Percentiles rank a stretch among this genome's conserved stretches.
Evolutionary conservation across 2,329 filamentous ascomycete species (phyloP).

Genomic region (Colletotrichum sp.): DNA sequence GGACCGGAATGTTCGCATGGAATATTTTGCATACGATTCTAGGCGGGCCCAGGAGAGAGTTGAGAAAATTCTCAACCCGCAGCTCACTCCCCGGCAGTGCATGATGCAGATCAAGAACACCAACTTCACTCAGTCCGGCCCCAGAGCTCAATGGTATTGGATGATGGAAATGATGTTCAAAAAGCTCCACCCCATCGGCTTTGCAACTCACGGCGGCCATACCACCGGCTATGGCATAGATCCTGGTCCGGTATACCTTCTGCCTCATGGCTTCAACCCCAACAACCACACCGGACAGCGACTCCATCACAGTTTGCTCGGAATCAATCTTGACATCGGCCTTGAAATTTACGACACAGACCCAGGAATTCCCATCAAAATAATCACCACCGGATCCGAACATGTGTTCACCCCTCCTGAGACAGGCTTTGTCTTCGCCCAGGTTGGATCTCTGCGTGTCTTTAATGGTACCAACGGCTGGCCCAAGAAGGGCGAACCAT

Average conservation of each 20-base stretch:
- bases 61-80: background rate
- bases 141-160: background rate
- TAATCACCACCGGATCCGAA: fast-evolving
- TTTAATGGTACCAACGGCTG: background rate
- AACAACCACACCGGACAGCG: background rate
- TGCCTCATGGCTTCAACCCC: background rate
- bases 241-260: background rate
- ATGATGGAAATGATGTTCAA: background rate
- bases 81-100: background rate
- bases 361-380: background rate
- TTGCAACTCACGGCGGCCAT: background rate
- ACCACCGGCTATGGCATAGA: background rate
- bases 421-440: background rate
- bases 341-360: background rate
- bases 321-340: background rate
- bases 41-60: background rate
- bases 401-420: background rate
- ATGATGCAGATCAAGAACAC: background rate
- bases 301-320: background rate
- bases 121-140: background rate
- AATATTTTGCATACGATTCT: background rate
- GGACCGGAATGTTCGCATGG: background rate
- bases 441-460: background rate
- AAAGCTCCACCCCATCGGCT: background rate
- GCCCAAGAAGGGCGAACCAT: background rate